These are phyloP conservation scores for Laetiporus sulphureus DNA, from an alignment of 1,284 basidiomycete species.

Conservation along the genomic window DNA sequence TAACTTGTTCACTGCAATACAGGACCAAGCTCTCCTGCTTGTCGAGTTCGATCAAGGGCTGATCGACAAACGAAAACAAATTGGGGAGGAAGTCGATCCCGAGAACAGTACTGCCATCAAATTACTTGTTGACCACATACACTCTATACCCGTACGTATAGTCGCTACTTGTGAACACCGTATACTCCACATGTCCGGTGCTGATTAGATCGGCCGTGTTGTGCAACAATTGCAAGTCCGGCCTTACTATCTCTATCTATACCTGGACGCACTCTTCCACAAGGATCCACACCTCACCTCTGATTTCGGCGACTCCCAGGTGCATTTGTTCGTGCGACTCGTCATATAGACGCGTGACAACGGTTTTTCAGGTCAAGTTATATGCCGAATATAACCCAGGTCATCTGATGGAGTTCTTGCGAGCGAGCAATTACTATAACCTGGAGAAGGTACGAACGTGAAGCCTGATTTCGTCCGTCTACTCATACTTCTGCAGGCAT, in stretches of 20 bases:
- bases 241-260: slow-evolving; percentile 85
- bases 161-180: neutral
- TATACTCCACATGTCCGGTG: slow-evolving; percentile 1
- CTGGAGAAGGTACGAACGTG: slow-evolving; percentile 78
- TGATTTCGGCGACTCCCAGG: slow-evolving; percentile 82
- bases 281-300: slow-evolving; percentile 81
- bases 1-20: slow-evolving; percentile 92
- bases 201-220: slow-evolving; percentile 70
- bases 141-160: slow-evolving; percentile 83
- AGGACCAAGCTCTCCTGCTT: slow-evolving; percentile 87
- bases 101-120: slow-evolving; percentile 69
- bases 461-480: no score
- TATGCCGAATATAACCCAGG: slow-evolving; percentile 85
- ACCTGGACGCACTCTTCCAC: slow-evolving; percentile 87
- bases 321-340: slow-evolving; percentile 21
- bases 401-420: slow-evolving; percentile 85
- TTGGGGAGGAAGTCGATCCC: slow-evolving; percentile 31
- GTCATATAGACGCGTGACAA: neutral
- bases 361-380: slow-evolving; percentile 65
- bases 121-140: slow-evolving; percentile 89
- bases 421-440: slow-evolving; percentile 89
- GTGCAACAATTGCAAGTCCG: slow-evolving; percentile 79
- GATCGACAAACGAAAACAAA: slow-evolving; percentile 49
- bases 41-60: slow-evolving; percentile 94
- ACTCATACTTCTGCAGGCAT: slow-evolving; percentile 79